Base-by-base conservation (phyloP, 495 filamentous ascomycete species). In the Trichocladium antarcticum region DNA sequence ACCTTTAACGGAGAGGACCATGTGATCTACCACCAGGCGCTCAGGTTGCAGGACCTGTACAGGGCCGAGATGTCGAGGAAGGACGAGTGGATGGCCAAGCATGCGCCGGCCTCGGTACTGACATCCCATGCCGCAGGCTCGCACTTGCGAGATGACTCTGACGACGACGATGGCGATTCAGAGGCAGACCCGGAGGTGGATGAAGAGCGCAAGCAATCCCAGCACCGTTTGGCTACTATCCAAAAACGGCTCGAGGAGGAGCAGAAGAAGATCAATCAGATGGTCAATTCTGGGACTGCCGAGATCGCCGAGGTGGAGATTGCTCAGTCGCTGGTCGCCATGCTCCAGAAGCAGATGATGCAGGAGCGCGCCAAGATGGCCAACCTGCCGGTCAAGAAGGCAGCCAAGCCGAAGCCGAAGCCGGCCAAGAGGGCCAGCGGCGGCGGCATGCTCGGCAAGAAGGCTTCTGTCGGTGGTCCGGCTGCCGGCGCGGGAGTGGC, bases 1-100 rank as follows among this genome's bases (percentile, higher is more conserved):
- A 80, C 83, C 21, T 98, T 95, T 77, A 98, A 98, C 59, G 83
- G 87, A 27, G 67, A 70, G 1, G 79, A 76, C n/a, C 87, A 94
- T 55, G 71, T 78, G 0, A 83, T 93, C 10, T 78, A 85, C 51
- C 36, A 66, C 5, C 72, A 82, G 57, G 92, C 87, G 11, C 76
- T 83, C 52, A 68, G 78, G 39, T 68, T 93, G 5, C 77, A 92
- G 59, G 71, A 74, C 12, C 50, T 89, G 1, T 94, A 89, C 68
- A 76, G 87, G 22, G 56, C 67, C 12, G 80, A 92, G 58, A 86
- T 87, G 76, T 62, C 65, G 0, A 76, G 79, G 57, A 93, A 90
- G 68, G 70, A 80, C 11, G 73, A 79, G 11, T 96, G 85, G 73
- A 74, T 94, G 57, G 78, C 81, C 11, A 74, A 79, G 37, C 80